Evolutionary conservation across 148 eudicot species (phyloP), one percentile per base, ranked within the genome.

Genomic region (Cornus kousa): DNA sequence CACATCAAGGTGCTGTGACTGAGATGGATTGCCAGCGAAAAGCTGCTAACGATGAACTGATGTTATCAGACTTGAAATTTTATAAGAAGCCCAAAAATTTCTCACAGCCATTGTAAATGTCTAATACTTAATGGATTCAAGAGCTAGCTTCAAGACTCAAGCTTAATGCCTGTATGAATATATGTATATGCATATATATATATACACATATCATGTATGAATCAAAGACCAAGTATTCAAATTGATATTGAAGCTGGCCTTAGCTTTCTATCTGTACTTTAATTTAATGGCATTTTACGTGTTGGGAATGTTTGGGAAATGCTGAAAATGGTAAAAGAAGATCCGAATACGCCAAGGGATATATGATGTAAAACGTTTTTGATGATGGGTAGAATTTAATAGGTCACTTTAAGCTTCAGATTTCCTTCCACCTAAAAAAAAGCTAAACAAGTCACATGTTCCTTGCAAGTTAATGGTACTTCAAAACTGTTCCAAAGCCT

Each of bases 391-490:
- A 35, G 37, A 0, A 13, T 4, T 13, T 19, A 57, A 14, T 8
- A 8, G 62, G 20, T 57, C 69, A 65, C 75, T 79, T 79, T 39
- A 79, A 79, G 81, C 81, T 17, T 72, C 48, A 60, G 40, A 31
- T 72, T 64, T 46, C 22, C 22, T 65, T 4, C 48, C 60, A 22
- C 55, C 12, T 57, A 19, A 62, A 1, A 13, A 57, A 13, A 57
- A 57, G 28, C 28, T 28, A 28, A 32, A 73, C 50, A 72, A 79
- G 77, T 67, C 65, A 73, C 53, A 4, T 80, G 73, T 80, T 73
- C 39, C 82, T 80, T 80, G 82, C 82, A 80, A 80, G 37, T 28
- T 28, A 28, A 28, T 28, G 28, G 28, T 28, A 28, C 28, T 28
- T 28, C 28, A 28, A 28, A 28, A 0, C 28, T 28, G 28, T 28